These are phyloP conservation scores for Penicillium sp. DNA, from an alignment of 2,329 filamentous ascomycete species.

Conservation along the genomic window DNA sequence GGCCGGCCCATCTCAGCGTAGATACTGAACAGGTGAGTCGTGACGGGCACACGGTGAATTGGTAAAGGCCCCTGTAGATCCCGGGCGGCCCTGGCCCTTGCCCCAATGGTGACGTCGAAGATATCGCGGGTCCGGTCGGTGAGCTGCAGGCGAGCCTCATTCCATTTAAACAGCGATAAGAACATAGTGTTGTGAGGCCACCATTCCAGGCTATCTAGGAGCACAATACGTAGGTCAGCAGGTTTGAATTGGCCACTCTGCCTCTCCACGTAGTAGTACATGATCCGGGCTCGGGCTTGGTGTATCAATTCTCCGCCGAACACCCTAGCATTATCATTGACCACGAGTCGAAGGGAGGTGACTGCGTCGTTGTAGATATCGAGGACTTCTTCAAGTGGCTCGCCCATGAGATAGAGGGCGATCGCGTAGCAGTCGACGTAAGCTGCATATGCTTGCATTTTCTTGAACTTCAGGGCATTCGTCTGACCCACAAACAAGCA, in stretches of 20 bases:
- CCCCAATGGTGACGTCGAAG: slow-evolving; percentile 32
- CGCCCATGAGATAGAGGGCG: slow-evolving; percentile 62
- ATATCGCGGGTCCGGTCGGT: slow-evolving; percentile 74
- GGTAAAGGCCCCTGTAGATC: not conserved
- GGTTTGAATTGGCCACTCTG: slow-evolving; percentile 64
- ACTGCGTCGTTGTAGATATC: slow-evolving; percentile 45
- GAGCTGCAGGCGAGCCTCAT: slow-evolving; percentile 68
- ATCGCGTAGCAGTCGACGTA: slow-evolving; percentile 64
- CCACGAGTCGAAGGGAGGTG: slow-evolving; percentile 42
- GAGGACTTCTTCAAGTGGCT: slow-evolving; percentile 36
- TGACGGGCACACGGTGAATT: slow-evolving; percentile 34
- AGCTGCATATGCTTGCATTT: slow-evolving; percentile 50
- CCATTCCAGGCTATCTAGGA: slow-evolving; percentile 58
- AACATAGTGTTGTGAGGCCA: slow-evolving; percentile 79
- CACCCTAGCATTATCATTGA: slow-evolving; percentile 30
- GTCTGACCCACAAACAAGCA: slow-evolving; percentile 56
- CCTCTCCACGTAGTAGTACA: slow-evolving; percentile 63
- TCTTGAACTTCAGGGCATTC: slow-evolving; percentile 53
- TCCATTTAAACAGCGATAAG: slow-evolving; percentile 68
- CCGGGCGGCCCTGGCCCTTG: not conserved
- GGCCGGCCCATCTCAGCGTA: slow-evolving; percentile 52
- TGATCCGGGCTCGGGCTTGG: slow-evolving; percentile 64
- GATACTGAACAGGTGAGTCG: slow-evolving; percentile 56
- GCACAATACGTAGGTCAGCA: slow-evolving; percentile 59
- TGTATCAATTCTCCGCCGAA: slow-evolving; percentile 60